Evolutionary conservation across 495 filamentous ascomycete genomes (phyloP).

Genomic region (Penicillium arizonense): DNA sequence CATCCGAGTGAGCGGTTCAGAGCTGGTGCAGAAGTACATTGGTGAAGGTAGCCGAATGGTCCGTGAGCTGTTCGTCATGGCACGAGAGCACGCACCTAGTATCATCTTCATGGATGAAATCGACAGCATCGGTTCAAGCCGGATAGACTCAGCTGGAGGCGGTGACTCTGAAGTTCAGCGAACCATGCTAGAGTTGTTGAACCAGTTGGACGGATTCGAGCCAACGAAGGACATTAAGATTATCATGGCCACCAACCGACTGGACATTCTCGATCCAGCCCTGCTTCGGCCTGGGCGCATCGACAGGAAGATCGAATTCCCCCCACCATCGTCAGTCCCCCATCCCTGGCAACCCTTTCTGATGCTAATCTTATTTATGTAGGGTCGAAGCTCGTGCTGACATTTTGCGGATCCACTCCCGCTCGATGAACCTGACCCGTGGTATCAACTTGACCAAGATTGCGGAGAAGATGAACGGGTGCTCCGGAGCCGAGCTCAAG

Average conservation of each 20-base stretch:
- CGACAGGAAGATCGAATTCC: conserved; percentile 99
- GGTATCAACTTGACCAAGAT: conserved; percentile 98
- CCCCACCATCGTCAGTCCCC: conserved; percentile 73
- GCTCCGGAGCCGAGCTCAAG: conserved; percentile 94
- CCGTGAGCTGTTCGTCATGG: conserved; percentile 98
- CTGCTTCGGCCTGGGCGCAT: conserved; percentile 92
- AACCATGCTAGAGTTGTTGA: conserved; percentile 98
- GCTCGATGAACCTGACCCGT: conserved; percentile 97
- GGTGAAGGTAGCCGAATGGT: conserved; percentile 99
- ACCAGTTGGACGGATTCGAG: conserved; percentile 98
- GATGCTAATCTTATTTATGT: conserved; percentile 16
- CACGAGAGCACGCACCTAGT: conserved; percentile 95
- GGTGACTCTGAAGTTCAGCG: conserved; percentile 99
- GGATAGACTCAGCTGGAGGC: conserved; percentile 90
- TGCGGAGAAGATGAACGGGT: conserved; percentile 99
- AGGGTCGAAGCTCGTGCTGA: conserved; percentile 93
- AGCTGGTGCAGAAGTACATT: conserved; percentile 99
- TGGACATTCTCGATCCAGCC: conserved; percentile 96
- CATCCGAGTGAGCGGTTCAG: conserved; percentile 93
- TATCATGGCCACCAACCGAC: conserved; percentile 98
- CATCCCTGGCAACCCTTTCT: not conserved
- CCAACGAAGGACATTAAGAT: conserved; percentile 99
- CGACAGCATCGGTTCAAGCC: conserved; percentile 95
- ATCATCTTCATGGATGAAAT: conserved; percentile 99
- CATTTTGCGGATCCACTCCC: conserved; percentile 93